A percentile compares a stretch with the other conserved stretches of the same genome.
Evolutionary conservation across 2,329 filamentous ascomycete species (phyloP).

Genomic region (Rhynchosporium agropyri): DNA sequence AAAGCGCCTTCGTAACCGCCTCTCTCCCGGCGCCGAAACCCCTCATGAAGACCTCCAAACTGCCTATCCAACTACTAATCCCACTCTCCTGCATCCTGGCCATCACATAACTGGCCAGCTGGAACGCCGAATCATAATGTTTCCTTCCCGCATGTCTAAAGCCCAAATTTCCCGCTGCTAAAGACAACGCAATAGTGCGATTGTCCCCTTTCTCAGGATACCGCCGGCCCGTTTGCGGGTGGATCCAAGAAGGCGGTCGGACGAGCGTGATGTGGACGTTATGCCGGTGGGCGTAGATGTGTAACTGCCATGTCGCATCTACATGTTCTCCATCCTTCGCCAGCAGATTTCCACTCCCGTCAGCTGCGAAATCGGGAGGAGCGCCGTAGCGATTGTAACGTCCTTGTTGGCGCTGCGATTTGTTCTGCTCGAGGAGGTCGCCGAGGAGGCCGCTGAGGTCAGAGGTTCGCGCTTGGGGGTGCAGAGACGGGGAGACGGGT

Average conservation of each 20-base stretch:
- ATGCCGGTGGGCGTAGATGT: conserved; percentile 86
- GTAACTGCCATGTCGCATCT: conserved; percentile 72
- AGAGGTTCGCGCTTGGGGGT: conserved; percentile 19
- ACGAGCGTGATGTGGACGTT: conserved; percentile 94
- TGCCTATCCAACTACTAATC: conserved; percentile 72
- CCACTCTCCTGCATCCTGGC: conserved; percentile 82
- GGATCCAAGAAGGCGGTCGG: conserved; percentile 54
- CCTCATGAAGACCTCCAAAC: conserved; percentile 78
- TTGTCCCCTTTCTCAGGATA: conserved; percentile 24
- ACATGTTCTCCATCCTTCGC: conserved; percentile 41
- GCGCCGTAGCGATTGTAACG: not conserved
- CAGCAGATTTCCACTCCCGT: conserved; percentile 34
- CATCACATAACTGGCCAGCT: conserved; percentile 81
- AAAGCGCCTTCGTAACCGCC: conserved; percentile 83
- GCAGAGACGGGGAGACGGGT: conserved; percentile 24
- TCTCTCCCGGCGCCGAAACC: conserved; percentile 88
- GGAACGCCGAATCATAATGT: conserved; percentile 89
- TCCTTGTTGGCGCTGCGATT: not conserved
- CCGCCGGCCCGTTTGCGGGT: conserved; percentile 26
- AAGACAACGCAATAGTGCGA: conserved; percentile 53
- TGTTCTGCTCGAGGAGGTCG: conserved; percentile 14
- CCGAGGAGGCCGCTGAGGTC: conserved; percentile 16
- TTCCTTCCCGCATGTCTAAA: conserved; percentile 81
- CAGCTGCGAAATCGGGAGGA: conserved; percentile 18
- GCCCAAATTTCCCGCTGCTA: conserved; percentile 87